Conservation (phyloP, 495 filamentous ascomycete genomes). For the Bacidia rubella region DNA sequence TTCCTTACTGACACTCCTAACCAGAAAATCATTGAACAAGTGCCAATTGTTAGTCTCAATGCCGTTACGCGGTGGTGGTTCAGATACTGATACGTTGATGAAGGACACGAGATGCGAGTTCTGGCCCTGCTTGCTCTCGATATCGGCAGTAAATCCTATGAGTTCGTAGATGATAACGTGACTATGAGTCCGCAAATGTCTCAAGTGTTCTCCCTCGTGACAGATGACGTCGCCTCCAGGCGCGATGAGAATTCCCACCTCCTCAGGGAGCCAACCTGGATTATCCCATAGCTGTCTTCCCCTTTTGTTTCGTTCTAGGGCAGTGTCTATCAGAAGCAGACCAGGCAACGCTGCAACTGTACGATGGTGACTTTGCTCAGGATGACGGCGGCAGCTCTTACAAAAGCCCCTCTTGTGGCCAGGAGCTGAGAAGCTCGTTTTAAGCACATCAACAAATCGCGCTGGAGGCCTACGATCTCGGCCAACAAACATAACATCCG, state of each 20-base stretch:
- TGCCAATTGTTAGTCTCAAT: constrained; percentile 58
- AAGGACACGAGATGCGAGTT: constrained; percentile 85
- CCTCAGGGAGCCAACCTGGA: constrained; percentile 80
- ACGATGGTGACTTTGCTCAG: constrained; percentile 64
- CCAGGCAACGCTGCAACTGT: constrained; percentile 65
- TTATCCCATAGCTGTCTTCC: constrained; percentile 66
- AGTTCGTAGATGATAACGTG: constrained; percentile 77
- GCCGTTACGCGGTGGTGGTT: not conserved
- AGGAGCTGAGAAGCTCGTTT: constrained; percentile 75
- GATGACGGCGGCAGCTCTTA: constrained; percentile 72
- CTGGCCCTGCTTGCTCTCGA: constrained; percentile 67
- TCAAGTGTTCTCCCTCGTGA: constrained; percentile 76
- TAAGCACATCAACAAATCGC: constrained; percentile 70
- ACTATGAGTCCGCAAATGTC: constrained; percentile 37
- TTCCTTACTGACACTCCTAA: constrained; percentile 59
- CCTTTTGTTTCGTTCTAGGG: constrained; percentile 50
- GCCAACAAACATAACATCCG: constrained; percentile 36
- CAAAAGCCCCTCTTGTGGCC: constrained; percentile 81
- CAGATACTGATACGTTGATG: constrained; percentile 48
- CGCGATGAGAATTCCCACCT: constrained; percentile 68
- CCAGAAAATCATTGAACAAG: constrained; percentile 93
- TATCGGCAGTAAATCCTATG: constrained; percentile 79
- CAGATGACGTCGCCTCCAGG: constrained; percentile 74
- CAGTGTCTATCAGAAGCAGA: constrained; percentile 74
- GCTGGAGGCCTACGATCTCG: constrained; percentile 40